A percentile compares a stretch with the other conserved stretches of the same genome.
These are phyloP conservation scores for Russula dissimulans DNA, from an alignment of 768 basidiomycete genomes.

Conservation along the genomic window DNA sequence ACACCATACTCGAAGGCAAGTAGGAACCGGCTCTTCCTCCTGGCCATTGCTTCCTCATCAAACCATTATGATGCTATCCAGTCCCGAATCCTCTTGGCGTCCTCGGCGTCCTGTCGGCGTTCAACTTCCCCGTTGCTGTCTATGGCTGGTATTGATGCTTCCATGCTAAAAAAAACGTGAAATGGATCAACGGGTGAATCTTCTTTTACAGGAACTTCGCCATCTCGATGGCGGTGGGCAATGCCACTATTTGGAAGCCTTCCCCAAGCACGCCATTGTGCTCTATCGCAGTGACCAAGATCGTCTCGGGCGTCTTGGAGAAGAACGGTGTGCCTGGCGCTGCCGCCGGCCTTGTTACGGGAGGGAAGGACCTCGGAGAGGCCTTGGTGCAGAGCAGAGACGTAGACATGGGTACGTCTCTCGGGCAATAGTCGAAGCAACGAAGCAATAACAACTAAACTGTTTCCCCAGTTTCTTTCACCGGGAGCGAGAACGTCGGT, in stretches of 20 bases:
- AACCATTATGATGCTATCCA: slow-evolving; percentile 30
- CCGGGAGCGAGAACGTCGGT: slow-evolving; percentile 85
- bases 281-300: slow-evolving; percentile 84
- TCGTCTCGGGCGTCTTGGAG: slow-evolving; percentile 74
- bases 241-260: slow-evolving; percentile 94
- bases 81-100: slow-evolving; percentile 86
- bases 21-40: neutral
- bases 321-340: slow-evolving; percentile 78
- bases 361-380: slow-evolving; percentile 73
- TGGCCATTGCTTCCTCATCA: neutral
- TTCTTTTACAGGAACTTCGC: slow-evolving; percentile 66
- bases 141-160: slow-evolving; percentile 61
- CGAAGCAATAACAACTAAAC: neutral
- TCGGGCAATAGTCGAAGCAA: no score
- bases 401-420: slow-evolving; percentile 61
- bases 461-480: slow-evolving; percentile 69
- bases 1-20: slow-evolving; percentile 81
- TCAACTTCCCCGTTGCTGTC: slow-evolving; percentile 94
- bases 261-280: slow-evolving; percentile 83
- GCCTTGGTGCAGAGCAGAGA: slow-evolving; percentile 63
- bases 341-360: slow-evolving; percentile 72
- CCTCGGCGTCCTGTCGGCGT: slow-evolving; percentile 71
- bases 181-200: neutral
- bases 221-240: slow-evolving; percentile 80
- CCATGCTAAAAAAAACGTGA: neutral